Conservation (phyloP, 495 filamentous ascomycete species). For the Cairneyella variabilis region DNA sequence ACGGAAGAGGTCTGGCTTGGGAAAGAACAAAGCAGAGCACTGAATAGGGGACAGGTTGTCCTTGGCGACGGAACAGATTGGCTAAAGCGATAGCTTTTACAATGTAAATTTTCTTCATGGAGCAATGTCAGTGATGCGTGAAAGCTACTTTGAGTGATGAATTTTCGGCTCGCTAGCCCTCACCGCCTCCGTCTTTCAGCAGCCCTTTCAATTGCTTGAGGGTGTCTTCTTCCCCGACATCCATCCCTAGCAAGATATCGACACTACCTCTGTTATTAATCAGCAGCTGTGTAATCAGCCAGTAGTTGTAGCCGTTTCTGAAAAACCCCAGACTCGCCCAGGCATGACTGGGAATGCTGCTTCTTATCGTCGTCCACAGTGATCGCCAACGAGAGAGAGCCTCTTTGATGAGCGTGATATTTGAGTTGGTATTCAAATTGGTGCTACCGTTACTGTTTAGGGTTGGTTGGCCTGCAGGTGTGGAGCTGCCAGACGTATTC, state of each 20-base stretch:
- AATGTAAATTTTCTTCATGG: neutral
- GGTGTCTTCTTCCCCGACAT: conserved; percentile 19
- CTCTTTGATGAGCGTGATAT: conserved; percentile 7
- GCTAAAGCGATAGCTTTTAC: neutral
- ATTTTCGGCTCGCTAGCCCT: neutral
- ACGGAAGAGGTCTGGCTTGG: neutral
- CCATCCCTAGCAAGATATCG: conserved; percentile 14
- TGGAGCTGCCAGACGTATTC: neutral
- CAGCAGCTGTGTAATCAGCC: conserved; percentile 17
- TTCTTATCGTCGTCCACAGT: conserved; percentile 11
- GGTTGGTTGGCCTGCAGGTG: neutral
- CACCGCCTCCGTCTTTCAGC: conserved; percentile 5
- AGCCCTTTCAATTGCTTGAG: conserved; percentile 4
- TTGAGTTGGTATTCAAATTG: neutral
- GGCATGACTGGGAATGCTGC: conserved; percentile 6
- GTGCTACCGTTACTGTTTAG: neutral
- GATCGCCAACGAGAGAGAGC: conserved; percentile 15
- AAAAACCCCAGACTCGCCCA: conserved; percentile 21
- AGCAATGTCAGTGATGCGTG: neutral
- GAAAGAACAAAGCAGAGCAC: neutral
- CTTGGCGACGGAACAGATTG: neutral
- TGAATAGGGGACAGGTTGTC: neutral
- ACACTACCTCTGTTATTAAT: conserved; percentile 16
- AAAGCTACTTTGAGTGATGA: neutral
- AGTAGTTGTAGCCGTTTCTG: conserved; percentile 18